phyloP scores from a whole-genome alignment of 441 rosid genomes.

The Isatis lusitanica region DNA sequence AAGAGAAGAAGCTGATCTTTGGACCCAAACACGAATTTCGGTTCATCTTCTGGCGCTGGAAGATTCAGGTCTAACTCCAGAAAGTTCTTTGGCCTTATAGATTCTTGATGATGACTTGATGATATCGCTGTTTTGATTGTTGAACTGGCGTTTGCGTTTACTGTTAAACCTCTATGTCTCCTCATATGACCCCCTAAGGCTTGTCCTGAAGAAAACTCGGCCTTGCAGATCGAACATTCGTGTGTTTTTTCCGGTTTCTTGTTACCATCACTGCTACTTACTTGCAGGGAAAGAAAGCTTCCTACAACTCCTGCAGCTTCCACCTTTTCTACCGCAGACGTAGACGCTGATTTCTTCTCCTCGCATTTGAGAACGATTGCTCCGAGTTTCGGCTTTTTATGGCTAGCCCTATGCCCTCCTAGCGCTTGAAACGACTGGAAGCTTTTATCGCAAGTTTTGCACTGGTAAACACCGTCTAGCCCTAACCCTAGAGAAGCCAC shows the following conservation, averaged over 20 bases:
- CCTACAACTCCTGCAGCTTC: slow-evolving; percentile 25
- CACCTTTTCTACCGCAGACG: slow-evolving; percentile 10
- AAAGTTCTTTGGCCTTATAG: slow-evolving; percentile 26
- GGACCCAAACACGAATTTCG: slow-evolving; percentile 49
- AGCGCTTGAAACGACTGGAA: slow-evolving; percentile 70
- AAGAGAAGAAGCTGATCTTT: slow-evolving; percentile 35
- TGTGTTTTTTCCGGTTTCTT: slow-evolving; percentile 48
- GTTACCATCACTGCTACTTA: slow-evolving; percentile 27
- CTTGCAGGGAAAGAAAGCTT: slow-evolving; percentile 57
- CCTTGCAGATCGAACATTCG: slow-evolving; percentile 63
- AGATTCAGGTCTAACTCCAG: slow-evolving; percentile 77
- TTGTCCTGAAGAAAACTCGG: slow-evolving; percentile 66
- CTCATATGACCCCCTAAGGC: slow-evolving; percentile 79
- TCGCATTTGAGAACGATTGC: slow-evolving; percentile 19
- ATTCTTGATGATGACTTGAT: slow-evolving; percentile 27
- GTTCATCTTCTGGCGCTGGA: slow-evolving; percentile 87
- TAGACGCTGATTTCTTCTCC: slow-evolving; percentile 24
- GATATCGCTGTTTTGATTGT: slow-evolving; percentile 2
- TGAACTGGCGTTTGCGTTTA: slow-evolving; percentile 27
- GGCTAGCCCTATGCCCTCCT: slow-evolving; percentile 69
- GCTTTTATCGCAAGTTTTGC: slow-evolving; percentile 61
- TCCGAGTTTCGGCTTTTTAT: slow-evolving; percentile 49
- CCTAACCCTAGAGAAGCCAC: slow-evolving; percentile 34
- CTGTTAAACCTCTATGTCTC: slow-evolving; percentile 47
- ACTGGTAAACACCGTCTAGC: slow-evolving; percentile 45